Evolutionary conservation across 257 asterid genomes (phyloP).

Genomic region (Nicotiana tomentosiformis): DNA sequence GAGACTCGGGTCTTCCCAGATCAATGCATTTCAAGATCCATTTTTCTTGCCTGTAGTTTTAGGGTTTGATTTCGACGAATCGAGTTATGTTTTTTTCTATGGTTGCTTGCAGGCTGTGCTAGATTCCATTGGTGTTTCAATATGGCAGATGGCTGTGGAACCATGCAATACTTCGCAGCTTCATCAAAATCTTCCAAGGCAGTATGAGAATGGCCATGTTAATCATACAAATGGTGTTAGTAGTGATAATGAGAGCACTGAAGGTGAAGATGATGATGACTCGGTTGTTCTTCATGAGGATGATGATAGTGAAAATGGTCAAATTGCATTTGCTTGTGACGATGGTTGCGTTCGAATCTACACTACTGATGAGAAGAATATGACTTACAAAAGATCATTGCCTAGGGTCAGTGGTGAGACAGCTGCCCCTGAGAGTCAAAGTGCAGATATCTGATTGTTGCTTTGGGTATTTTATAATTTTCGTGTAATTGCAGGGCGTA

Average conservation of each 20-base stretch:
- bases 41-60: background rate
- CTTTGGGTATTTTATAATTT: slow-evolving; percentile 1
- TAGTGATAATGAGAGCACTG: slow-evolving; percentile 43
- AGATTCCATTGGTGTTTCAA: slow-evolving; percentile 68
- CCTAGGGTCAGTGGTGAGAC: slow-evolving; percentile 94
- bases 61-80: background rate
- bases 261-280: slow-evolving; percentile 39
- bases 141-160: slow-evolving; percentile 93
- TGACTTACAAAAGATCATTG: slow-evolving; percentile 43
- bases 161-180: slow-evolving; percentile 29
- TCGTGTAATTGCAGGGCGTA: slow-evolving; percentile 45
- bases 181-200: slow-evolving; percentile 11
- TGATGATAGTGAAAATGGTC: slow-evolving; percentile 24
- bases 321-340: slow-evolving; percentile 76
- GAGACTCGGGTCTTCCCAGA: background rate
- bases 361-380: slow-evolving; percentile 32
- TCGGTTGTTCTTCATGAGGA: slow-evolving; percentile 35
- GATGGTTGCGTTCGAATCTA: slow-evolving; percentile 89
- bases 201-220: slow-evolving; percentile 48
- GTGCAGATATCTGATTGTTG: background rate
- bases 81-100: slow-evolving; percentile 1
- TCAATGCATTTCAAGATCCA: background rate
- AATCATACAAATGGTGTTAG: slow-evolving; percentile 25
- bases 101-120: slow-evolving; percentile 55
- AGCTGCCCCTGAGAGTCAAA: slow-evolving; percentile 14